Conservation (phyloP, 805 yeast genomes). For the Candida argentea region DNA sequence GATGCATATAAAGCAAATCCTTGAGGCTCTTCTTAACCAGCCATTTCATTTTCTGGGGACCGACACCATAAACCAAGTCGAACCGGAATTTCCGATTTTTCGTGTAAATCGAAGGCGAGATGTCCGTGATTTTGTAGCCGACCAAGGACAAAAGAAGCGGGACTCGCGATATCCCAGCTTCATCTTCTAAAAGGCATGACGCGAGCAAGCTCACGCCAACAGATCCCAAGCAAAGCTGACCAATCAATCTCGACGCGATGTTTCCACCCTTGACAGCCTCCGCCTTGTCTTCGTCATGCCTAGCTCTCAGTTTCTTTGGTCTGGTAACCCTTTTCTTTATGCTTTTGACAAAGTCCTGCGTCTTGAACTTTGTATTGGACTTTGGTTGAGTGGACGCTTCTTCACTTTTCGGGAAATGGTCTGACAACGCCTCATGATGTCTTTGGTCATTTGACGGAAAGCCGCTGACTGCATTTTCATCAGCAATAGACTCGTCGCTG, state of each 20-base stretch:
- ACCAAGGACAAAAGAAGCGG: constrained; percentile 72
- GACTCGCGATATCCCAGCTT: constrained; percentile 64
- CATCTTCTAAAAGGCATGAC: constrained; percentile 67
- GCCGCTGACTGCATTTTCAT: no score
- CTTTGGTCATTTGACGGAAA: no score
- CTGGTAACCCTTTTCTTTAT: no score
- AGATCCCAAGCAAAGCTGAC: constrained; percentile 48
- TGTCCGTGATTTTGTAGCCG: constrained; percentile 51
- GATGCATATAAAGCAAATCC: constrained; percentile 65
- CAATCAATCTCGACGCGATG: constrained; percentile 25
- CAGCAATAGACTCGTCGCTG: no score
- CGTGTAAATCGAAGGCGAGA: constrained; percentile 28
- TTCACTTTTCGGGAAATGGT: no score
- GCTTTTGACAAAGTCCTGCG: no score
- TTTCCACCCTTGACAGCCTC: constrained; percentile 22
- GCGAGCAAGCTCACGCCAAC: constrained; percentile 72
- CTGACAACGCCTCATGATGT: no score
- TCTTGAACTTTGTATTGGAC: no score
- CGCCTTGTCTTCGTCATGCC: no score
- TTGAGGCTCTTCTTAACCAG: constrained; percentile 58
- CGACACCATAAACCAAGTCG: constrained; percentile 87
- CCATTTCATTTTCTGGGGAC: constrained; percentile 73
- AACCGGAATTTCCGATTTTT: constrained; percentile 44
- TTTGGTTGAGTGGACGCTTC: no score
- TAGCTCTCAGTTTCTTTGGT: no score